These are phyloP conservation scores for Quercus tomentella DNA, from an alignment of 331 rosid genomes.

Conservation along the genomic window DNA sequence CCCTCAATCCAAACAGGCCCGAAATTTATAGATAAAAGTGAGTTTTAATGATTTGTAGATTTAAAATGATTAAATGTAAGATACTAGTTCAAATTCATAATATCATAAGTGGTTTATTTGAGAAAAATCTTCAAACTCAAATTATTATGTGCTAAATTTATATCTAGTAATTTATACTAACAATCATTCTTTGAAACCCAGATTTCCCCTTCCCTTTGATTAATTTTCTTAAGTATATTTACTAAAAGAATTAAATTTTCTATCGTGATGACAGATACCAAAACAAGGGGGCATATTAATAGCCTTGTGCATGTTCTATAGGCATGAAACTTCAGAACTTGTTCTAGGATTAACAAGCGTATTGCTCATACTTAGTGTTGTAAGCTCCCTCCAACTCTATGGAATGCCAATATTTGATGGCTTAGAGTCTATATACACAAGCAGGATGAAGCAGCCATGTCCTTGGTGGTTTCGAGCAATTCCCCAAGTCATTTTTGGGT, in stretches of 20 bases:
- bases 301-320: conserved; percentile 20
- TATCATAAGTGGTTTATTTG: no score
- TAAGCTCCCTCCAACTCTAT: conserved; percentile 33
- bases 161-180: no score
- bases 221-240: neutral
- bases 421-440: conserved; percentile 22
- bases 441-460: conserved; percentile 26
- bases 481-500: conserved; percentile 7
- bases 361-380: conserved; percentile 11
- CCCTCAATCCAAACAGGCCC: no score
- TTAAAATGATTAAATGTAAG: no score
- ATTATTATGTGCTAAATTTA: no score
- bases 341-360: conserved; percentile 18
- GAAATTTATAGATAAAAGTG: no score
- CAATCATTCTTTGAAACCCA: no score
- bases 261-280: conserved; percentile 12
- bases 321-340: conserved; percentile 1
- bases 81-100: no score
- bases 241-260: neutral
- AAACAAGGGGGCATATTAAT: conserved; percentile 19
- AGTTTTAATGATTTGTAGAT: no score
- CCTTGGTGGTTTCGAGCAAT: conserved; percentile 34
- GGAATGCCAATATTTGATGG: conserved; percentile 34
- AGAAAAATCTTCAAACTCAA: no score
- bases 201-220: neutral